Evolutionary conservation across 768 basidiomycete genomes (phyloP), one percentile per base, ranked within the genome.

Genomic region (Lactifluus pinguis): DNA sequence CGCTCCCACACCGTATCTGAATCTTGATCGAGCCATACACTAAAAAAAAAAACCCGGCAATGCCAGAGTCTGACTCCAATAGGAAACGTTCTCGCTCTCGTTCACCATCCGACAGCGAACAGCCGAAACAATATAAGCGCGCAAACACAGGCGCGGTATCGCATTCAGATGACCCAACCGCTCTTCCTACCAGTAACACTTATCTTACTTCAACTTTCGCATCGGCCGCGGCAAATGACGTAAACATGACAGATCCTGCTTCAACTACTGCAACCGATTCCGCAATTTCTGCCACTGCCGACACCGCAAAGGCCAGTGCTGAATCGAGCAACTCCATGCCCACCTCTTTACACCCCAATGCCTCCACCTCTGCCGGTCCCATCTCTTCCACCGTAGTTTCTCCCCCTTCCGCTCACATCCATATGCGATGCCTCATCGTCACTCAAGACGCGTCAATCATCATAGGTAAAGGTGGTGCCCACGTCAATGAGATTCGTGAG

Each of bases 381-480:
- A 80, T 83, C 13, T 78, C 80, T 15, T 71, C 77, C 11, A 68
- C 77, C 2, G 67, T 75, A 6, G 66, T 76, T 10, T 72, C 82
- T 2, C 75, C 84, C 11, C 87, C 88, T 29, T 84, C 89, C 17
- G 86, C 88, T 36, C 85, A 84, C 74, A 99, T 99, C 68, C 89
- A 95, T 69, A 95, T 99, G 93, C 86, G 95, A 49, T 95, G 93
- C 72, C 79, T 99, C 69, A 99, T 99, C 71, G 97, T 99, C 68
- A 98, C 97, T 10, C 95, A 98, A 75, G 97, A 99, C 75, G 97
- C 97, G 13, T 95, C 92, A 57, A 95, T 99, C 75, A 98, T 98
- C 77, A 99, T 99, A 66, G 97, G 97, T 41, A 92, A 93, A 75
- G 89, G 79, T 53, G 95, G 95, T 65, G 83, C 89, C 48, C 97